Evolutionary conservation across 2,329 filamentous ascomycete species (phyloP).

Genomic region (Claviceps citrina): DNA sequence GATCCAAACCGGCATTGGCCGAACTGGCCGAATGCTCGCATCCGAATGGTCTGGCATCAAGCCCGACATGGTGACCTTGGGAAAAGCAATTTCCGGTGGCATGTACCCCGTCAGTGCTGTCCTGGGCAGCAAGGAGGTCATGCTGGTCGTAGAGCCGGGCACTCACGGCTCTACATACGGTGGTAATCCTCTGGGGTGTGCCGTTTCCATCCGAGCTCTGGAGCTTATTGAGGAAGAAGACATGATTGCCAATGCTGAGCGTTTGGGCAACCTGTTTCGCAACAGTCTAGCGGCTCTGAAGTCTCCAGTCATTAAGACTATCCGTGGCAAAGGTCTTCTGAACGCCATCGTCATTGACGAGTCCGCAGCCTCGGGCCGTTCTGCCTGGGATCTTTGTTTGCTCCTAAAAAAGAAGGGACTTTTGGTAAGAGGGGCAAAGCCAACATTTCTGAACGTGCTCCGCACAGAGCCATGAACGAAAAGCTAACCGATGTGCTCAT

Average conservation of each 20-base stretch:
- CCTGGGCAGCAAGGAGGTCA: slow-evolving; percentile 72
- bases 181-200: slow-evolving; percentile 88
- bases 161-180: slow-evolving; percentile 98
- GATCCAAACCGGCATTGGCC: slow-evolving; percentile 94
- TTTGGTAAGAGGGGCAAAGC: slow-evolving; percentile 42
- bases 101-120: slow-evolving; percentile 99
- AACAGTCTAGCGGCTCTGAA: slow-evolving; percentile 60
- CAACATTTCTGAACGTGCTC: neutral
- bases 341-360: slow-evolving; percentile 97
- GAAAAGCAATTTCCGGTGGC: slow-evolving; percentile 94
- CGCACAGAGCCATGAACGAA: neutral
- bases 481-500: neutral
- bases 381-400: slow-evolving; percentile 93
- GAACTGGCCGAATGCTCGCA: slow-evolving; percentile 87
- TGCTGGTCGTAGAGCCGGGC: slow-evolving; percentile 90
- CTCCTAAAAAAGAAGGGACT: slow-evolving; percentile 90
- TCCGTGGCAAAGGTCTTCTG: slow-evolving; percentile 84
- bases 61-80: slow-evolving; percentile 84
- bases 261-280: slow-evolving; percentile 69
- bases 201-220: slow-evolving; percentile 85
- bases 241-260: slow-evolving; percentile 68
- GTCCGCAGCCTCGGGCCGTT: slow-evolving; percentile 64
- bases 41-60: slow-evolving; percentile 90
- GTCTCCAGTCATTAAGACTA: slow-evolving; percentile 62
- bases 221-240: slow-evolving; percentile 88